Percentiles rank a stretch among this genome's conserved stretches.
Conservation (phyloP, 2,329 filamentous ascomycete genomes). For the Fusarium poae region DNA sequence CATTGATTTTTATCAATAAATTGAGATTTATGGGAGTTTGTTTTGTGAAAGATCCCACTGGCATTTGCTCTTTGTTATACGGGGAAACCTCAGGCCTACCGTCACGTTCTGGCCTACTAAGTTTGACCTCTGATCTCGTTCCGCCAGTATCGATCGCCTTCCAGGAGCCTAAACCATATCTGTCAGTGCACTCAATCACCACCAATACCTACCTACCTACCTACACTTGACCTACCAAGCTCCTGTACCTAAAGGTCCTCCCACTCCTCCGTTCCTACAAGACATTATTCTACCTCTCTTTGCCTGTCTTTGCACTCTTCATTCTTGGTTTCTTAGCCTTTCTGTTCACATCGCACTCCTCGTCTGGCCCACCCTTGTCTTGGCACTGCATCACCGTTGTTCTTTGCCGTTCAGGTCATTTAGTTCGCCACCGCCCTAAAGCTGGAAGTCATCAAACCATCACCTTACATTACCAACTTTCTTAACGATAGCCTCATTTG, state of each 20-base stretch:
- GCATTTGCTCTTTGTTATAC: conserved; percentile 2
- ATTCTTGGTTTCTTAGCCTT: background rate
- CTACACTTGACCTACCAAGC: background rate
- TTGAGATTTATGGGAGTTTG: background rate
- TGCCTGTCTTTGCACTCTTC: background rate
- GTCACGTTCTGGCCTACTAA: background rate
- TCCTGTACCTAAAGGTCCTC: background rate
- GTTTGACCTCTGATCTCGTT: conserved; percentile 38
- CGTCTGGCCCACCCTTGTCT: conserved; percentile 17
- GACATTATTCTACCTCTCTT: background rate
- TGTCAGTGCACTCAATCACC: background rate
- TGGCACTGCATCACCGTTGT: conserved; percentile 36
- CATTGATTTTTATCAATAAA: background rate
- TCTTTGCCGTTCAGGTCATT: conserved; percentile 29
- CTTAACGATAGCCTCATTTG: conserved; percentile 22
- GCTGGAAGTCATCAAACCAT: conserved; percentile 24
- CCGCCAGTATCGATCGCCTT: conserved; percentile 42
- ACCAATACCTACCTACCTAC: background rate
- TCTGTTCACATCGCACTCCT: conserved; percentile 6
- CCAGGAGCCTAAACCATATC: conserved; percentile 22
- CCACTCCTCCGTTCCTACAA: conserved; percentile 3
- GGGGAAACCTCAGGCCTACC: conserved; percentile 20
- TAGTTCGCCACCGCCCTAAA: conserved; percentile 41
- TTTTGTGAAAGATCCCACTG: background rate
- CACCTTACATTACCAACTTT: conserved; percentile 28